Percentiles rank a stretch among this genome's conserved stretches.
phyloP scores from a whole-genome alignment of 495 filamentous ascomycete genomes.

The Hypoxylon intermedium region DNA sequence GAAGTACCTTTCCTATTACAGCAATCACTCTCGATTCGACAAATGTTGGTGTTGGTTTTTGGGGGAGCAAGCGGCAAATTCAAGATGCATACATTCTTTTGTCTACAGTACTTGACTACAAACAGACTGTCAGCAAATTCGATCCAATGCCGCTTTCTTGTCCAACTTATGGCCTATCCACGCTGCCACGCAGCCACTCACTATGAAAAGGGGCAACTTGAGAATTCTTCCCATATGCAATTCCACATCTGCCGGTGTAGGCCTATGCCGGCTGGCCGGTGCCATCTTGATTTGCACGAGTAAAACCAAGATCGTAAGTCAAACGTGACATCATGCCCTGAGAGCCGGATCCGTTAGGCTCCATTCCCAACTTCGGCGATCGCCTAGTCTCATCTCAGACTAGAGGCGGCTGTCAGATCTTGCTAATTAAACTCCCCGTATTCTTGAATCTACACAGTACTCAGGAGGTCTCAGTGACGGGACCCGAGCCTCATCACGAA shows the following conservation, averaged over 20 bases:
- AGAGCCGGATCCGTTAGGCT: conserved; percentile 25
- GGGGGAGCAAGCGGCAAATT: not conserved
- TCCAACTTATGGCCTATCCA: too few species aligned
- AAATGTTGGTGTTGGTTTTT: not conserved
- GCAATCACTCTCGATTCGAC: not conserved
- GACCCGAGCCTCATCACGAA: conserved; percentile 1
- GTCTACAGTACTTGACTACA: too few species aligned
- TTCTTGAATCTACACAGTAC: not conserved
- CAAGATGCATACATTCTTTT: not conserved
- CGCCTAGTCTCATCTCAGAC: conserved; percentile 26
- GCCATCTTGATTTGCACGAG: conserved; percentile 20
- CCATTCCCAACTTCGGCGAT: conserved; percentile 29
- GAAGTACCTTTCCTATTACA: not conserved
- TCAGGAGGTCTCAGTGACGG: conserved; percentile 5
- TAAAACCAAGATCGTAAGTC: conserved; percentile 14
- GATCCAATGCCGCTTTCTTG: too few species aligned
- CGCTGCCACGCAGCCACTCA: too few species aligned
- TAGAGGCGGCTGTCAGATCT: conserved; percentile 20
- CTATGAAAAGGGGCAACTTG: conserved; percentile 11
- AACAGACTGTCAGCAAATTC: too few species aligned
- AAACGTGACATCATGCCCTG: conserved; percentile 30
- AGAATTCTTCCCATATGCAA: conserved; percentile 1
- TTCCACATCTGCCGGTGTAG: conserved; percentile 28
- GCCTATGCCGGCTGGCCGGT: too few species aligned
- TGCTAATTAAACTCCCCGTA: conserved; percentile 18